Percentiles rank a stretch among this genome's conserved stretches.
Conservation (phyloP, 768 basidiomycete genomes). For the Calvatia gigantea region DNA sequence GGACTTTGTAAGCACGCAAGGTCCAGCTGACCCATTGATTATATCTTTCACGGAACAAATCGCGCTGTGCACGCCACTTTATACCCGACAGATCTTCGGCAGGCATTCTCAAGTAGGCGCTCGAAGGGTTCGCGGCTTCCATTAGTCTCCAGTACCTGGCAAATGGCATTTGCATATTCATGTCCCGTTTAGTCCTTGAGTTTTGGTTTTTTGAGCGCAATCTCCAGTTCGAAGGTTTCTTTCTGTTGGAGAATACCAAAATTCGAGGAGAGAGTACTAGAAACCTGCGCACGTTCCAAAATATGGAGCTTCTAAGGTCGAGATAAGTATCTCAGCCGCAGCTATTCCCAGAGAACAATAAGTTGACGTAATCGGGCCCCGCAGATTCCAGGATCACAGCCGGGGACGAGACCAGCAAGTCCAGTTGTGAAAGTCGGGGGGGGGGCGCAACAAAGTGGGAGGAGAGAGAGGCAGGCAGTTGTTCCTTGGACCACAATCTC, state of each 20-base stretch:
- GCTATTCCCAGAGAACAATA: not conserved
- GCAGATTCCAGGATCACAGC: not conserved
- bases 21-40: not conserved
- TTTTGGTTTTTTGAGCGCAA: no score
- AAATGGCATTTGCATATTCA: no score
- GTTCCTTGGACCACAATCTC: not conserved
- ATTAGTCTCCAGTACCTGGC: no score
- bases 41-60: not conserved
- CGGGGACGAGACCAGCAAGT: not conserved
- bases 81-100: no score
- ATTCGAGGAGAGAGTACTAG: no score
- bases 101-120: not conserved
- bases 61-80: not conserved
- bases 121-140: no score
- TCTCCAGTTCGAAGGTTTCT: no score
- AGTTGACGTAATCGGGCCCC: not conserved
- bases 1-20: not conserved
- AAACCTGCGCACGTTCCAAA: no score
- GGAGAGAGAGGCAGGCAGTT: not conserved
- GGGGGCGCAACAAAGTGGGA: not conserved
- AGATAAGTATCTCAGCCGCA: not conserved
- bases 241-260: no score
- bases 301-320: not conserved
- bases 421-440: no score
- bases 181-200: no score